Conservation (phyloP, 371 early-diverging fungal genomes). For the Rhizopus delemar region DNA sequence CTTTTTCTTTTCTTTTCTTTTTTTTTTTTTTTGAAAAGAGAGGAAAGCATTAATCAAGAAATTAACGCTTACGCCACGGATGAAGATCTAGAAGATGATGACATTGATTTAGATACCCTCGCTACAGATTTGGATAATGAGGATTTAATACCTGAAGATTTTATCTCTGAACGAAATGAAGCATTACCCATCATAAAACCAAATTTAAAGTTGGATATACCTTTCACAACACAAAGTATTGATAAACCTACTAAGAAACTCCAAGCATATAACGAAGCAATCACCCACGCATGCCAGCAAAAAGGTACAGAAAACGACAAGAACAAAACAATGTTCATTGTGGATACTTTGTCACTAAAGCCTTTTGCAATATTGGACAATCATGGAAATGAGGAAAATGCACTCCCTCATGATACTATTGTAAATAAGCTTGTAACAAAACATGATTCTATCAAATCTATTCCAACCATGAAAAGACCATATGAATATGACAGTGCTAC, state of each 20-base stretch:
- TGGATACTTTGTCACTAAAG: conserved; percentile 11
- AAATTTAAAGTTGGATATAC: conserved; percentile 15
- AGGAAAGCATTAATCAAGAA: conserved; percentile 10
- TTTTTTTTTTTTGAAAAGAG: conserved; percentile 12
- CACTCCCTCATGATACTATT: conserved; percentile 11
- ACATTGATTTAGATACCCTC: conserved; percentile 9
- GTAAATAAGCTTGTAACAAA: conserved; percentile 5
- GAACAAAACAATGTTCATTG: conserved; percentile 8
- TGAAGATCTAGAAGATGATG: conserved; percentile 13
- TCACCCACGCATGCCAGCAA: conserved; percentile 8
- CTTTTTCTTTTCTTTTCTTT: too few species aligned
- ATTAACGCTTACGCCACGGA: conserved; percentile 11
- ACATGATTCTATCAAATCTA: conserved; percentile 72
- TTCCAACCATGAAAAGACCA: conserved; percentile 88
- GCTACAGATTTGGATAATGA: conserved; percentile 7
- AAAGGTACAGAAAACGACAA: conserved; percentile 9
- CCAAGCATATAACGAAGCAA: conserved; percentile 6
- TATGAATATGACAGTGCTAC: conserved; percentile 89
- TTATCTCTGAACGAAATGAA: conserved; percentile 2
- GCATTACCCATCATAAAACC: conserved; percentile 8
- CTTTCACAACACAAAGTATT: conserved; percentile 10
- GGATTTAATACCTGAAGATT: conserved; percentile 8
- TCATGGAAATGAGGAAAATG: conserved; percentile 21
- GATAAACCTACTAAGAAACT: conserved; percentile 13
- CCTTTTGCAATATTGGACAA: conserved; percentile 13